These are phyloP conservation scores for Penicillium nordicum DNA, from an alignment of 2,329 filamentous ascomycete genomes.

Conservation along the genomic window DNA sequence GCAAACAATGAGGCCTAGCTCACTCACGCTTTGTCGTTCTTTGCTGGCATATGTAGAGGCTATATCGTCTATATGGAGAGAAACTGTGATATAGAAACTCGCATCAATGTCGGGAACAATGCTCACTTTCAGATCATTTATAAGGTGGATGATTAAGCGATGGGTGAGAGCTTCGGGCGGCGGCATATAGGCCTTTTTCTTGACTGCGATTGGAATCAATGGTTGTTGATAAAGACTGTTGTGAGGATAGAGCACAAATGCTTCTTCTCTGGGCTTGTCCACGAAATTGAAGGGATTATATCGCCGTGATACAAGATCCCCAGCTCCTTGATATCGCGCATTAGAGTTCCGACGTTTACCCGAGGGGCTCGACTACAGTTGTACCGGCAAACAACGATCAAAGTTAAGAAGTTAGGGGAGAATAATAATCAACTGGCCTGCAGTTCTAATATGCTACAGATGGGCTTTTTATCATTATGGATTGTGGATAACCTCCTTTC, in stretches of 20 bases:
- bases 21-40: not conserved
- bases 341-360: not conserved
- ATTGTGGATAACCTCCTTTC: too few relatives aligned
- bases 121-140: not conserved
- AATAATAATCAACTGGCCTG: too few relatives aligned
- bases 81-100: fast-evolving
- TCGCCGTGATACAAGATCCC: too few relatives aligned
- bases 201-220: not conserved
- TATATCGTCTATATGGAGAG: not conserved
- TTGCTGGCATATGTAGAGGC: not conserved
- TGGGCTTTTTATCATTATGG: too few relatives aligned
- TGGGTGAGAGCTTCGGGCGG: not conserved
- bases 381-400: too few relatives aligned
- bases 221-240: not conserved
- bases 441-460: too few relatives aligned
- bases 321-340: not conserved
- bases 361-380: too few relatives aligned
- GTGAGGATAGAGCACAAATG: not conserved
- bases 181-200: not conserved
- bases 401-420: too few relatives aligned
- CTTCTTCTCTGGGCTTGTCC: too few relatives aligned
- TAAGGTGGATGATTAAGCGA: not conserved
- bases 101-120: not conserved
- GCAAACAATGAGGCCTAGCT: not conserved
- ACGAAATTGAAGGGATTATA: too few relatives aligned